phyloP scores from a whole-genome alignment of 2,329 filamentous ascomycete genomes.

The Alternaria postmessia region DNA sequence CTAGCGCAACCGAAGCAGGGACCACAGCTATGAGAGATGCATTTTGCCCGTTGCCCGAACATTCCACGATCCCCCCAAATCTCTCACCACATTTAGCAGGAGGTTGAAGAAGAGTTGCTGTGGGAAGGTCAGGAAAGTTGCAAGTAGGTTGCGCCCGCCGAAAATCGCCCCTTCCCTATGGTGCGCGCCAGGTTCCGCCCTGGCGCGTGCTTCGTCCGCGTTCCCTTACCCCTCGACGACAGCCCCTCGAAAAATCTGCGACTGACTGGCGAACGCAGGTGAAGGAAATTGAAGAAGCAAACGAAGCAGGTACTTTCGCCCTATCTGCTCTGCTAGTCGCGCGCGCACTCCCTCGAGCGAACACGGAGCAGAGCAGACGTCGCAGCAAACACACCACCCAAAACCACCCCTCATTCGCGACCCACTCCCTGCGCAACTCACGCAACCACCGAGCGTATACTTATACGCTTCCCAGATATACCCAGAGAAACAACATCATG shows the following conservation, averaged over 20 bases:
- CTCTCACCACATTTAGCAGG: slow-evolving; percentile 43
- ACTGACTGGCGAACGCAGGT: slow-evolving; percentile 42
- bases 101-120: slow-evolving; percentile 51
- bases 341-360: slow-evolving; percentile 8
- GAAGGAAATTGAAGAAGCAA: slow-evolving; percentile 43
- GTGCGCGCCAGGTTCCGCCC: slow-evolving; percentile 20
- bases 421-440: slow-evolving; percentile 23
- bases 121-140: slow-evolving; percentile 52
- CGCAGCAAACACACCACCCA: slow-evolving; percentile 34
- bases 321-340: neutral
- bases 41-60: slow-evolving; percentile 36
- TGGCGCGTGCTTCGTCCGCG: slow-evolving; percentile 32
- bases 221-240: slow-evolving; percentile 38
- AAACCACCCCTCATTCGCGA: slow-evolving; percentile 26
- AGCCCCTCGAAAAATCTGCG: slow-evolving; percentile 38
- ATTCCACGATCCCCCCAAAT: slow-evolving; percentile 30
- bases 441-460: slow-evolving; percentile 24
- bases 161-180: neutral
- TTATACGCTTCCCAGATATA: slow-evolving; percentile 35
- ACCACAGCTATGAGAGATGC: slow-evolving; percentile 32
- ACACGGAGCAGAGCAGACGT: slow-evolving; percentile 16
- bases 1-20: slow-evolving; percentile 33
- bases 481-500: slow-evolving; percentile 53
- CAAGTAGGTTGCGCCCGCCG: slow-evolving; percentile 37
- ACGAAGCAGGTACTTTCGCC: slow-evolving; percentile 41